Evolutionary conservation across 805 yeast species (phyloP), one percentile per base, ranked within the genome.

Genomic region (Kregervanrija pseudodelftensis): DNA sequence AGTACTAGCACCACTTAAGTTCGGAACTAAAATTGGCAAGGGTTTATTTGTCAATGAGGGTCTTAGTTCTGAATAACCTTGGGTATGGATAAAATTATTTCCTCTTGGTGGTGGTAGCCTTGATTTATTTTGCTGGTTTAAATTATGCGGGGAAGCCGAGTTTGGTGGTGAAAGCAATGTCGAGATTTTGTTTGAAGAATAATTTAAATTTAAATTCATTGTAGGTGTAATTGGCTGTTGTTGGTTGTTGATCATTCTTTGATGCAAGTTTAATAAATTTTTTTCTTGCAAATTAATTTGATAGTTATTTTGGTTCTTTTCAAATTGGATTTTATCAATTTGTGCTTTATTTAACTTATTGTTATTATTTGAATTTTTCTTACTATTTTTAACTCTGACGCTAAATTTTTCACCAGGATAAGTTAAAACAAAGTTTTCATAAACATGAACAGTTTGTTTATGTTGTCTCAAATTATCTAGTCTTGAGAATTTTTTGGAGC

Each of bases 391-490:
- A 22, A 59, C 52, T 22, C 65, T 46, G 28, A 61, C 56, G 42
- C 59, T 60, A 36, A 60, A 51, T 43, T 61, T 61, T 45, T 60
- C 63, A 34, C 64, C 64, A 15, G 65, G 65, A 46, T 61, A 62
- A 2, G 65, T 56, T 12, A 60, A 42, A n/a, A 61, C 52, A 8
- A 32, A 57, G 43, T 59, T 60, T 49, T 75, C 78, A 51, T 69
- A 69, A 37, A 81, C 79, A 52, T 83, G 89, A 7, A 83, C 89
- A 0, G 96, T 85, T 58, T 88, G 95, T 48, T 84, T 83, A 66
- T 89, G 97, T 66, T 90, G 97, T 48, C 96, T 74, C 49, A 90
- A 71, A 61, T 90, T 90, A 64, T 90, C 97, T 47, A 90, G 67
- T 39, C 97, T 73, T 13, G 89, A 80, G 60, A 89, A 89, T 58